Evolutionary conservation across 768 basidiomycete genomes (phyloP).

Genomic region (Tulasnella sp.): DNA sequence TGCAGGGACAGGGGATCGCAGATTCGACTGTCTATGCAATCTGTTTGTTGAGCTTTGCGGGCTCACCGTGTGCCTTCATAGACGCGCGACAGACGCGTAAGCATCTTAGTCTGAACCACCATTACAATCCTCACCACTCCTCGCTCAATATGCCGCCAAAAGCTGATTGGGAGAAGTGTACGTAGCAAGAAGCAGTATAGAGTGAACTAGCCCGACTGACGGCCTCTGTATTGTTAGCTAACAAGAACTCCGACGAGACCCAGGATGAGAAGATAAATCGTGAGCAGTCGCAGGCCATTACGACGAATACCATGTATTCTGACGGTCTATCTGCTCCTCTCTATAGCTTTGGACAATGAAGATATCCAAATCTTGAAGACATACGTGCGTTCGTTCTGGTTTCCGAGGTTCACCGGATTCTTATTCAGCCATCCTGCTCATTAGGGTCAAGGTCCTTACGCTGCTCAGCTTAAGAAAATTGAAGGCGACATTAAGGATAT

Average conservation of each 20-base stretch:
- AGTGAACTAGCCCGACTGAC: conserved; percentile 16
- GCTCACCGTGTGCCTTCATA: conserved; percentile 22
- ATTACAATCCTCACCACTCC: conserved; percentile 5
- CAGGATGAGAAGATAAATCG: conserved; percentile 91
- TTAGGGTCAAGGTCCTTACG: conserved; percentile 98
- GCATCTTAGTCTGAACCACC: conserved; percentile 23
- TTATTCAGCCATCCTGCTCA: not conserved
- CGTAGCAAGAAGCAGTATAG: conserved; percentile 28
- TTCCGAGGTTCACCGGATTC: not conserved
- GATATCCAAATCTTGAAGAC: conserved; percentile 99
- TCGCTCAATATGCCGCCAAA: conserved; percentile 77
- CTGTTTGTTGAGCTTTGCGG: conserved; percentile 10
- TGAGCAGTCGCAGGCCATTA: conserved; percentile 34
- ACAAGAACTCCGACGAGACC: conserved; percentile 83
- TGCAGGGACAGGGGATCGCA: conserved; percentile 17
- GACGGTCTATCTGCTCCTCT: not conserved
- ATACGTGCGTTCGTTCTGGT: conserved; percentile 54
- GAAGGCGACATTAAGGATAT: conserved; percentile 93
- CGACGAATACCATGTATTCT: conserved; percentile 11
- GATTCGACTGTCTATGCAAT: conserved; percentile 22
- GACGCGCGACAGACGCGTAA: conserved; percentile 12
- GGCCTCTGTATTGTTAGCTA: conserved; percentile 48
- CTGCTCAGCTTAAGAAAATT: conserved; percentile 76
- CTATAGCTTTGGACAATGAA: conserved; percentile 86
- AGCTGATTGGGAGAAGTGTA: conserved; percentile 99